phyloP scores from a whole-genome alignment of 805 yeast genomes.

The Candida anglica region DNA sequence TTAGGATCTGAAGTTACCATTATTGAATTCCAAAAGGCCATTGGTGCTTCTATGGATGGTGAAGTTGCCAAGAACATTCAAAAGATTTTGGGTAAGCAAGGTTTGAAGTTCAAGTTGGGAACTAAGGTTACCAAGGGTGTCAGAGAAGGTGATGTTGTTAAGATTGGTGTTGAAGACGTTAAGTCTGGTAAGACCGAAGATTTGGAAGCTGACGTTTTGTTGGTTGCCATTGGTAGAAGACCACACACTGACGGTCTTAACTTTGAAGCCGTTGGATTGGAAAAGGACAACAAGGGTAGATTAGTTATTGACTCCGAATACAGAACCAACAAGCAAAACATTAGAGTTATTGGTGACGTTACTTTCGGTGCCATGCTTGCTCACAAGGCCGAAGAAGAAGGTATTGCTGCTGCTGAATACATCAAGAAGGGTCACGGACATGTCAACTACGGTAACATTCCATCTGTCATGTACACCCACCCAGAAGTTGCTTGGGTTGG shows the following conservation, averaged over 20 bases:
- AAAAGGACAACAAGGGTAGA: conserved; percentile 88
- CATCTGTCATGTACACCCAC: conserved; percentile 98
- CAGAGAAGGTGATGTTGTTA: conserved; percentile 84
- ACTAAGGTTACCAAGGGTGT: conserved; percentile 87
- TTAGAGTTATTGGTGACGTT: conserved; percentile 96
- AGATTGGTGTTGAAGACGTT: conserved; percentile 82
- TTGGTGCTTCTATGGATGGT: conserved; percentile 98
- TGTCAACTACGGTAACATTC: conserved; percentile 96
- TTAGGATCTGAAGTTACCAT: conserved; percentile 94
- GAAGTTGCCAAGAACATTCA: conserved; percentile 91
- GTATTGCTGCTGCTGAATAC: conserved; percentile 96
- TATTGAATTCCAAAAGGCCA: conserved; percentile 81
- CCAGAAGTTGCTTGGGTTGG: conserved; percentile 99
- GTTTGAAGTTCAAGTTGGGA: conserved; percentile 85
- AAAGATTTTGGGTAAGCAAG: conserved; percentile 90
- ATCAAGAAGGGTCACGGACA: conserved; percentile 94
- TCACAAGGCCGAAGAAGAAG: conserved; percentile 99
- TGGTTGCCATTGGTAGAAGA: conserved; percentile 98
- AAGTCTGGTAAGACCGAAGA: conserved; percentile 78
- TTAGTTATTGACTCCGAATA: conserved; percentile 91
- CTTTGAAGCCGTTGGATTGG: conserved; percentile 85
- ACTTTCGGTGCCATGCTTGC: conserved; percentile 99
- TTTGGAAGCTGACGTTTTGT: conserved; percentile 84
- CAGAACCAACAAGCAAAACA: conserved; percentile 88
- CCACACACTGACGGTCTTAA: conserved; percentile 90